Percentiles rank a stretch among this genome's conserved stretches.
These are phyloP conservation scores for Beauveria asiatica DNA, from an alignment of 2,329 filamentous ascomycete species.

Conservation along the genomic window DNA sequence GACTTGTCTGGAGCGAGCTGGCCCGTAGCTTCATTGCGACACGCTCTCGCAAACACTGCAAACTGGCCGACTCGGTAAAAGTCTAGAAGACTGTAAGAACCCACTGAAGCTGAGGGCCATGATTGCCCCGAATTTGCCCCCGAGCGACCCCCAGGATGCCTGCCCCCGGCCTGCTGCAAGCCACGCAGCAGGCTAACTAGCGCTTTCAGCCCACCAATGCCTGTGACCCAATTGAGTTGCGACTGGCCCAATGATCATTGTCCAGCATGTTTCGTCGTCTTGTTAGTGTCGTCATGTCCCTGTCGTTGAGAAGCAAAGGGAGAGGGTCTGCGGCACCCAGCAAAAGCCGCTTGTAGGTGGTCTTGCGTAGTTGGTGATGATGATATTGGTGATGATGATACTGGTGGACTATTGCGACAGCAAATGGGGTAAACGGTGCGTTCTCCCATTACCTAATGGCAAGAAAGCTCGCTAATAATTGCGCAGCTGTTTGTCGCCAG, in stretches of 20 bases:
- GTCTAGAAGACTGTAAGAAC: neutral
- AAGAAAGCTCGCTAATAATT: too few species aligned
- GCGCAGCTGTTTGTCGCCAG: neutral
- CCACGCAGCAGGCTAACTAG: neutral
- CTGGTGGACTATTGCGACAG: neutral
- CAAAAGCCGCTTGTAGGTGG: neutral
- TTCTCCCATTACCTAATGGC: too few species aligned
- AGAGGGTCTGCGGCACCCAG: slow-evolving; percentile 7
- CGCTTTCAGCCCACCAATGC: neutral
- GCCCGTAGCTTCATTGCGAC: neutral
- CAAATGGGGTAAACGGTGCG: neutral
- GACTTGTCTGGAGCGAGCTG: neutral
- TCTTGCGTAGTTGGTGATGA: neutral
- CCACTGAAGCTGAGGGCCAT: slow-evolving; percentile 9
- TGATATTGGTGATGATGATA: neutral
- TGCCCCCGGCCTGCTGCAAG: slow-evolving; percentile 8
- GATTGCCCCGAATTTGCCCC: slow-evolving; percentile 1
- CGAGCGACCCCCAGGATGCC: neutral
- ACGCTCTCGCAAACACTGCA: neutral
- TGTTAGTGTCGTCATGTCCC: slow-evolving; percentile 3
- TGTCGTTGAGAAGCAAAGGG: neutral
- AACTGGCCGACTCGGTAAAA: neutral
- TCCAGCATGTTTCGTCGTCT: neutral
- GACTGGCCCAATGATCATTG: neutral
- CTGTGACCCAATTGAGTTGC: neutral